Evolutionary conservation across 768 basidiomycete genomes (phyloP).

Genomic region (Candolleomyces efflorescens): DNA sequence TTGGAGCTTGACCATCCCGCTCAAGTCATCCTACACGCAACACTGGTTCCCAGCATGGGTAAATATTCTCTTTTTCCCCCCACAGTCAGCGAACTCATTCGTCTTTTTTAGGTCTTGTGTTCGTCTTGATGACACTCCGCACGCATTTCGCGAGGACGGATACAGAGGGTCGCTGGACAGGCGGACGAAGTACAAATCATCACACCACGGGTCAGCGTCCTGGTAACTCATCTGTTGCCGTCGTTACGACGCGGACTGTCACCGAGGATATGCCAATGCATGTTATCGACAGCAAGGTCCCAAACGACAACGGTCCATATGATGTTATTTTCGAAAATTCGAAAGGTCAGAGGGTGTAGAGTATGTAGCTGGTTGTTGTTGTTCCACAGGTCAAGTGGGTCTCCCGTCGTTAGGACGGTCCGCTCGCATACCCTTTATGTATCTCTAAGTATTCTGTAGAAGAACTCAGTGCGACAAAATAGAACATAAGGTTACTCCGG

Average conservation of each 20-base stretch:
- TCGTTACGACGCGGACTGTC: background rate
- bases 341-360: no score
- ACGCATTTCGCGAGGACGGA: background rate
- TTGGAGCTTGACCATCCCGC: conserved; percentile 19
- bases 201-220: background rate
- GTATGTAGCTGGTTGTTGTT: no score
- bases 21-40: conserved; percentile 22
- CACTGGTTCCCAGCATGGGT: conserved; percentile 28
- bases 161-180: background rate
- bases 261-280: background rate
- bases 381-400: no score
- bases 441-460: no score
- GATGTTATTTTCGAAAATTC: no score
- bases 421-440: no score
- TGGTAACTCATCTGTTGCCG: background rate
- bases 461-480: no score
- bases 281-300: background rate
- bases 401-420: no score
- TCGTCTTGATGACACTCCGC: background rate
- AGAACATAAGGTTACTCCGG: no score
- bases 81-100: no score
- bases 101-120: background rate
- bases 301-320: no score
- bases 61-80: background rate
- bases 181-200: background rate